phyloP scores from a whole-genome alignment of 2,329 filamentous ascomycete species.

The Aspergillus jensenii region DNA sequence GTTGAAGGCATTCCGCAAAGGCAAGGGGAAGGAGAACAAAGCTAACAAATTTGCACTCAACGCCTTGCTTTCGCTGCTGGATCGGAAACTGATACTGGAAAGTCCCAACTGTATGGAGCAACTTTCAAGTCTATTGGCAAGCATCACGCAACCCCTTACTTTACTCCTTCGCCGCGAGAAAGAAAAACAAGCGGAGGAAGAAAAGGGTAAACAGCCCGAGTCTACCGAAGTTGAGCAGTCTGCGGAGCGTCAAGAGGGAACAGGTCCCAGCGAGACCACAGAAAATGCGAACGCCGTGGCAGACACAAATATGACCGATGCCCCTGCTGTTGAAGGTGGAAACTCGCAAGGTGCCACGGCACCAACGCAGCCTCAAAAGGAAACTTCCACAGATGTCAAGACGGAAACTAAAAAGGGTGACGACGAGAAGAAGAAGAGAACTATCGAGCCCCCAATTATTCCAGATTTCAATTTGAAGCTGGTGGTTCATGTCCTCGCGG shows the following conservation, averaged over 20 bases:
- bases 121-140: slow-evolving; percentile 80
- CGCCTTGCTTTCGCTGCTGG: slow-evolving; percentile 79
- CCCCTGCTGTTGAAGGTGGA: slow-evolving; percentile 30
- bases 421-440: slow-evolving; percentile 59
- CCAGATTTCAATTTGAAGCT: slow-evolving; percentile 86
- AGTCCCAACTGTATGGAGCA: slow-evolving; percentile 97
- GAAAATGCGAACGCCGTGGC: slow-evolving; percentile 26
- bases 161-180: slow-evolving; percentile 80
- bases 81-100: slow-evolving; percentile 94
- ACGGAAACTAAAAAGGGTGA: slow-evolving; percentile 43
- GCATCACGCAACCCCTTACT: slow-evolving; percentile 83
- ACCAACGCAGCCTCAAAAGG: slow-evolving; percentile 31
- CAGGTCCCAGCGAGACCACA: slow-evolving; percentile 24
- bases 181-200: slow-evolving; percentile 58
- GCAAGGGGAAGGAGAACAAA: slow-evolving; percentile 82
- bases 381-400: slow-evolving; percentile 28
- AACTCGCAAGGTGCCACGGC: slow-evolving; percentile 27
- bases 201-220: slow-evolving; percentile 40
- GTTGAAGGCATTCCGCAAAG: slow-evolving; percentile 74
- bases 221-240: slow-evolving; percentile 21
- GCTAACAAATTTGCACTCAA: slow-evolving; percentile 89
- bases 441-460: slow-evolving; percentile 76
- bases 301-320: slow-evolving; percentile 44
- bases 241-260: slow-evolving; percentile 20
- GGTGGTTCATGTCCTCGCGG: slow-evolving; percentile 95